phyloP scores from a whole-genome alignment of 352 stramenopile species.

The Globisporangium spinosum region DNA sequence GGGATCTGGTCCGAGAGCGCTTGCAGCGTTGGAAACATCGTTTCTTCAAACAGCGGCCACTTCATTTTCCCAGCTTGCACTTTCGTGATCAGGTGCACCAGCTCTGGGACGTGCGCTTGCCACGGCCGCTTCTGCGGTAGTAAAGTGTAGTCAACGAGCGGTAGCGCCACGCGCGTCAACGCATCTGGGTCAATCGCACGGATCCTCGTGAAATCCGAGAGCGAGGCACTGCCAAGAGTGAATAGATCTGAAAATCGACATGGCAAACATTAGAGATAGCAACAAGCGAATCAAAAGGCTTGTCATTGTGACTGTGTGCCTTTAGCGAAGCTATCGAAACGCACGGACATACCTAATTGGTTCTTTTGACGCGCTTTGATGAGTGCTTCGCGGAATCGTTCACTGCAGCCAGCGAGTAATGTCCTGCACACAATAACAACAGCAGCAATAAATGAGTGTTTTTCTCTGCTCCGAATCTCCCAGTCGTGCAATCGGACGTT shows the following conservation, averaged over 20 bases:
- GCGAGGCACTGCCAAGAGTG: slow-evolving; percentile 62
- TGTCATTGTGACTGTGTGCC: not conserved
- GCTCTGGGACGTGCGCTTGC: slow-evolving; percentile 42
- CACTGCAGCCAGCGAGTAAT: slow-evolving; percentile 58
- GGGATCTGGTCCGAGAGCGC: slow-evolving; percentile 32
- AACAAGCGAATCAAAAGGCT: not conserved
- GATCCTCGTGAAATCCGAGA: slow-evolving; percentile 65
- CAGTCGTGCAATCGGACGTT: too few relatives aligned
- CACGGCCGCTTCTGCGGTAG: slow-evolving; percentile 46
- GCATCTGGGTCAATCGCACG: slow-evolving; percentile 37
- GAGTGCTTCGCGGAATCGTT: slow-evolving; percentile 44
- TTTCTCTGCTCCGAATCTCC: too few relatives aligned
- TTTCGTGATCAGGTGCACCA: slow-evolving; percentile 47
- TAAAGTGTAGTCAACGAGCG: slow-evolving; percentile 61
- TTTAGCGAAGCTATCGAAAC: not conserved
- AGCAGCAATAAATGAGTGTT: not conserved
- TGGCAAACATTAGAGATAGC: not conserved
- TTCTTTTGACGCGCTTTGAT: slow-evolving; percentile 38
- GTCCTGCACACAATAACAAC: slow-evolving; percentile 28
- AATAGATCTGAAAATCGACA: slow-evolving; percentile 50
- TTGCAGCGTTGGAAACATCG: slow-evolving; percentile 47
- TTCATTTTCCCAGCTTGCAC: slow-evolving; percentile 52
- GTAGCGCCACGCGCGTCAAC: slow-evolving; percentile 49
- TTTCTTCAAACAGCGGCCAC: slow-evolving; percentile 47
- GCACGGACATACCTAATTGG: slow-evolving; percentile 40